Evolutionary conservation across 768 basidiomycete genomes (phyloP).

Genomic region (Tylopilus sp.): DNA sequence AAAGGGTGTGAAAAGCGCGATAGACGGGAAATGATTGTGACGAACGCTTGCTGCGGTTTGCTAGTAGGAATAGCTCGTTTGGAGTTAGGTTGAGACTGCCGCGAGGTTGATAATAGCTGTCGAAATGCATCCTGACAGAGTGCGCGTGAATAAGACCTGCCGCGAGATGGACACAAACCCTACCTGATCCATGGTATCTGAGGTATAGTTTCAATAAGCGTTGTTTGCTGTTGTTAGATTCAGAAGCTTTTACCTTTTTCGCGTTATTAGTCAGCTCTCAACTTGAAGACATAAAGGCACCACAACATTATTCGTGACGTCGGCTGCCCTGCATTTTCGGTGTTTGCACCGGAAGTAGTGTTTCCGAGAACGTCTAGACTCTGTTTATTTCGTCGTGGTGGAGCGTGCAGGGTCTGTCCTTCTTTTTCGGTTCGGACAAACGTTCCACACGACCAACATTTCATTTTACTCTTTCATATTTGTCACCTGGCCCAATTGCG

Average conservation of each 20-base stretch:
- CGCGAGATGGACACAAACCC: background rate
- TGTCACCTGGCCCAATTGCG: conserved; percentile 16
- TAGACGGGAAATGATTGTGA: background rate
- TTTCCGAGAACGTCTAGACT: conserved; percentile 9
- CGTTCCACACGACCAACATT: background rate
- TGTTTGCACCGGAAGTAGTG: background rate
- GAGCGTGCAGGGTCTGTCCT: background rate
- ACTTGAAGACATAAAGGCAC: background rate
- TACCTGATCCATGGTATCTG: conserved; percentile 29
- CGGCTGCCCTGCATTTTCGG: background rate
- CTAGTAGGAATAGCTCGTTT: conserved; percentile 3
- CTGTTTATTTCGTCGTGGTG: background rate
- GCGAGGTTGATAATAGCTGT: conserved; percentile 40
- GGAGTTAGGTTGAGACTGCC: conserved; percentile 15
- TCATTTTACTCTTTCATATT: conserved; percentile 13
- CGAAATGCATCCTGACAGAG: conserved; percentile 57
- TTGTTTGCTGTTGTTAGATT: conserved; percentile 31
- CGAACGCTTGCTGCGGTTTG: conserved; percentile 16
- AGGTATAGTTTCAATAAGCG: conserved; percentile 1
- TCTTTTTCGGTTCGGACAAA: conserved; percentile 5
- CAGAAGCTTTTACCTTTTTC: conserved; percentile 19
- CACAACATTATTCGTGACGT: background rate
- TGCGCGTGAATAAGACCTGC: background rate
- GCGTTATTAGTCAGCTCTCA: conserved; percentile 7
- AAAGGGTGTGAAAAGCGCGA: background rate